These are phyloP conservation scores for Eragrostis curvula DNA, from an alignment of 176 grass and related monocot genomes.

Conservation along the genomic window DNA sequence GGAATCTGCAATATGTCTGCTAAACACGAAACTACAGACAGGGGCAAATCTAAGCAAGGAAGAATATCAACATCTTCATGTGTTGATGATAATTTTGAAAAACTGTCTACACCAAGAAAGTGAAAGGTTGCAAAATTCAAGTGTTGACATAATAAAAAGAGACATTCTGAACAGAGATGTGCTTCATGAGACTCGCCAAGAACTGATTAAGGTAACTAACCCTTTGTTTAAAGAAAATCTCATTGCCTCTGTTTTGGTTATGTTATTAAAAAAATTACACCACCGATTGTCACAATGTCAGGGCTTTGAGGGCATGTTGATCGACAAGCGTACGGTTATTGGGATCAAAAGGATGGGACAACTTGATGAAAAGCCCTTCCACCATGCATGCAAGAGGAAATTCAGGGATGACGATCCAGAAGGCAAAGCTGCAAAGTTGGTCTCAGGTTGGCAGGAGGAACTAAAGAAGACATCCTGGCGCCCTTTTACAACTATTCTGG, in stretches of 20 bases:
- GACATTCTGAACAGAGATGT: not conserved
- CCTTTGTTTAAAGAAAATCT: not conserved
- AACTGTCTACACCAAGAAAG: slow-evolving; percentile 5
- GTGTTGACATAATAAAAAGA: not conserved
- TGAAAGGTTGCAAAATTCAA: not conserved
- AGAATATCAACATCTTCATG: slow-evolving; percentile 17
- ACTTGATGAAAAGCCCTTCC: slow-evolving; percentile 45
- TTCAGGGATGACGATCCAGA: slow-evolving; percentile 41
- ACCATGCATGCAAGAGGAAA: slow-evolving; percentile 29
- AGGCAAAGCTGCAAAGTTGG: slow-evolving; percentile 47
- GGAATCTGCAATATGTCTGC: not conserved
- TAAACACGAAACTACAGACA: slow-evolving; percentile 38
- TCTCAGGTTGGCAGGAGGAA: slow-evolving; percentile 57
- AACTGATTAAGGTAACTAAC: slow-evolving; percentile 35
- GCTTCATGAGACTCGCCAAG: slow-evolving; percentile 36
- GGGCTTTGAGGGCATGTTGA: slow-evolving; percentile 24
- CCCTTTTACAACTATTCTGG: slow-evolving; percentile 42
- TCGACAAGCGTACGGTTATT: not conserved
- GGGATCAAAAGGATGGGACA: slow-evolving; percentile 49
- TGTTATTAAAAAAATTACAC: not conserved
- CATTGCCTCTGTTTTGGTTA: not conserved
- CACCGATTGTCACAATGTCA: slow-evolving; percentile 9
- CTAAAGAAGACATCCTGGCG: slow-evolving; percentile 48
- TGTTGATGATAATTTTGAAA: not conserved
- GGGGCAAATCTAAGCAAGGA: slow-evolving; percentile 11